Percentiles rank a stretch among this genome's conserved stretches.
Conservation (phyloP, 139 green algal genomes). For the Raphidocelis subcapitata region DNA sequence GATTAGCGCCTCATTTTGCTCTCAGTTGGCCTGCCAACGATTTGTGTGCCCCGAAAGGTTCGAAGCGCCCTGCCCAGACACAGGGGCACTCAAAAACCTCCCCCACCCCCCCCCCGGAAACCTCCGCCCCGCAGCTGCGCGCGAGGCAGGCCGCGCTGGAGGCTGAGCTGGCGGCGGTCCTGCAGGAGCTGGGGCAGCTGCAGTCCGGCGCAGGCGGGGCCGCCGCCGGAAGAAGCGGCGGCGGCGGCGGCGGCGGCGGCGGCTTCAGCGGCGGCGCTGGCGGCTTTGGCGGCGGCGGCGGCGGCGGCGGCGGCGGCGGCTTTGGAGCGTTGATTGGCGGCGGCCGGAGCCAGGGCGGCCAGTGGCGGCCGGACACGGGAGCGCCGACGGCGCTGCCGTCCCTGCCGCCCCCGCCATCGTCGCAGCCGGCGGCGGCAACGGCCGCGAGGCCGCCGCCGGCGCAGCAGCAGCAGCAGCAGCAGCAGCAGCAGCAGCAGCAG, state of each 20-base stretch:
- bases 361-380: not conserved
- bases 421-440: not conserved
- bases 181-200: not conserved
- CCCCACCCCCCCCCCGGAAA: not conserved
- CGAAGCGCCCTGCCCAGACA: not conserved
- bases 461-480: not conserved
- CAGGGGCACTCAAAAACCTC: not conserved
- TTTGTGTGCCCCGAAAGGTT: not conserved
- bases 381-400: not conserved
- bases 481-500: not conserved
- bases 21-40: not conserved
- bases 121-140: not conserved
- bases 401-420: not conserved
- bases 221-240: not conserved
- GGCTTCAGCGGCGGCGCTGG: not conserved
- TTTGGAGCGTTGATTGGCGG: not conserved
- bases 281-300: not conserved
- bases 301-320: constrained; percentile 3
- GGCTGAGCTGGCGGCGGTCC: not conserved
- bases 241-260: not conserved
- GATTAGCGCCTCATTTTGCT: not conserved
- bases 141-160: not conserved
- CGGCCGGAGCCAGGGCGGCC: not conserved
- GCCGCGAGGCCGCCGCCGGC: not conserved
- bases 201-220: not conserved